phyloP scores from a whole-genome alignment of 345 rosid species.

The Dimocarpus longan region DNA sequence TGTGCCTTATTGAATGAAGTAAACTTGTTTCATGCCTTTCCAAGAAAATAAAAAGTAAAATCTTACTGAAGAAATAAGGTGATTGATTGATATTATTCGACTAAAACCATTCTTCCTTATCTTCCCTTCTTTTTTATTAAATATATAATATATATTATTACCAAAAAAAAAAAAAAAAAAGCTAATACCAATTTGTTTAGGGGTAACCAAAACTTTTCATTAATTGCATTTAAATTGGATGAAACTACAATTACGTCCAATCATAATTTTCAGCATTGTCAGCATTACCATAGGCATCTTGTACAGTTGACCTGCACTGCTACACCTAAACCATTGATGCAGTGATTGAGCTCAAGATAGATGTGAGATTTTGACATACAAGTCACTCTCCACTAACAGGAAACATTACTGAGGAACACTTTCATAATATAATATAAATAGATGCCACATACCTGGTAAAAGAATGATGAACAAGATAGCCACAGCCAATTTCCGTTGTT shows the following conservation, averaged over 20 bases:
- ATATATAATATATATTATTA: too few species aligned
- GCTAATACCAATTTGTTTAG: too few species aligned
- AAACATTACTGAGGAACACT: conserved; percentile 6
- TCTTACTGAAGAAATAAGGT: background rate
- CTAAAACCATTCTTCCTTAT: background rate
- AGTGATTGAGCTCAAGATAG: background rate
- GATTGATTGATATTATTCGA: background rate
- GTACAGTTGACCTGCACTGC: background rate
- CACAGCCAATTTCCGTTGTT: conserved; percentile 96
- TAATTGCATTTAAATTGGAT: background rate
- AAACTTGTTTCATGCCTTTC: background rate
- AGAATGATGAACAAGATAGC: conserved; percentile 96
- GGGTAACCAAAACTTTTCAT: too few species aligned
- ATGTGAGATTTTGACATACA: background rate
- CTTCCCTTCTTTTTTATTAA: too few species aligned
- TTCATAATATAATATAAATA: background rate
- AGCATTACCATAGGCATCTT: background rate
- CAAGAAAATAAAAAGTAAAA: background rate
- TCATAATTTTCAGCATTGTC: background rate
- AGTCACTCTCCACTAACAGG: background rate
- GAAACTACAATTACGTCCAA: conserved; percentile 2
- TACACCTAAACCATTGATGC: conserved; percentile 2
- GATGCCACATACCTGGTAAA: conserved; percentile 68
- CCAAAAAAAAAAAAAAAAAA: too few species aligned
- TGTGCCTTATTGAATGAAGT: background rate